Conservation (phyloP, 441 rosid genomes). For the Biscutella laevigata region DNA sequence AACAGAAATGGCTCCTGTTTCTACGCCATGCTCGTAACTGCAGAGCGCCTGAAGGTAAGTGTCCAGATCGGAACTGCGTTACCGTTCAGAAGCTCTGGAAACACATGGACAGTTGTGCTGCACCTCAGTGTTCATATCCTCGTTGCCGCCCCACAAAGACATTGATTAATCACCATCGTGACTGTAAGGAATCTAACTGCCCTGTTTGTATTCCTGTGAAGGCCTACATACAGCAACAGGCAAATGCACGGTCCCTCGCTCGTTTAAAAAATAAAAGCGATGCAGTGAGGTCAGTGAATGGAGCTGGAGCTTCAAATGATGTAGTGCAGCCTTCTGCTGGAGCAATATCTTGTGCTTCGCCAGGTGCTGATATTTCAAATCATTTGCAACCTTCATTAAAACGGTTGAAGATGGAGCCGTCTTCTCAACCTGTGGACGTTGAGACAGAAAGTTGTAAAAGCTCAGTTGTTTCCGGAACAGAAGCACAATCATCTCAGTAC, state of each 20-base stretch:
- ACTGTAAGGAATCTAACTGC: slow-evolving; percentile 63
- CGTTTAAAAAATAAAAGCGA: slow-evolving; percentile 37
- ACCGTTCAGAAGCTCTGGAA: slow-evolving; percentile 64
- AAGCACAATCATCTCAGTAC: slow-evolving; percentile 41
- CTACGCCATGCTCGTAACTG: slow-evolving; percentile 89
- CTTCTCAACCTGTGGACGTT: slow-evolving; percentile 39
- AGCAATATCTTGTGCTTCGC: slow-evolving; percentile 35
- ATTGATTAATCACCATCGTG: slow-evolving; percentile 65
- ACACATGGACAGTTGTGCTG: slow-evolving; percentile 72
- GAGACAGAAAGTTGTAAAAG: slow-evolving; percentile 44
- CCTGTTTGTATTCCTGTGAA: slow-evolving; percentile 96
- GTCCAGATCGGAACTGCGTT: slow-evolving; percentile 58
- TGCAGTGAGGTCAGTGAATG: slow-evolving; percentile 31
- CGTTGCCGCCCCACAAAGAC: slow-evolving; percentile 73
- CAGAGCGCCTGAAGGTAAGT: slow-evolving; percentile 84
- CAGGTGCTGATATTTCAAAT: too few relatives aligned
- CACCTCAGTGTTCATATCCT: slow-evolving; percentile 59
- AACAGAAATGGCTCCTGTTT: slow-evolving; percentile 85
- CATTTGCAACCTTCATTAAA: slow-evolving; percentile 74
- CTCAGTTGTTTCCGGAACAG: slow-evolving; percentile 35
- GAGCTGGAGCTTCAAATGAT: slow-evolving; percentile 40
- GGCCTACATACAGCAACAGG: slow-evolving; percentile 46
- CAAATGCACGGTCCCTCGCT: slow-evolving; percentile 40
- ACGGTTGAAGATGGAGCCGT: slow-evolving; percentile 81
- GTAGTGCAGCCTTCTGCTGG: slow-evolving; percentile 38